Percentiles rank a stretch among this genome's conserved stretches.
Conservation (phyloP, 2,329 filamentous ascomycete genomes). For the Curvularia sp. region DNA sequence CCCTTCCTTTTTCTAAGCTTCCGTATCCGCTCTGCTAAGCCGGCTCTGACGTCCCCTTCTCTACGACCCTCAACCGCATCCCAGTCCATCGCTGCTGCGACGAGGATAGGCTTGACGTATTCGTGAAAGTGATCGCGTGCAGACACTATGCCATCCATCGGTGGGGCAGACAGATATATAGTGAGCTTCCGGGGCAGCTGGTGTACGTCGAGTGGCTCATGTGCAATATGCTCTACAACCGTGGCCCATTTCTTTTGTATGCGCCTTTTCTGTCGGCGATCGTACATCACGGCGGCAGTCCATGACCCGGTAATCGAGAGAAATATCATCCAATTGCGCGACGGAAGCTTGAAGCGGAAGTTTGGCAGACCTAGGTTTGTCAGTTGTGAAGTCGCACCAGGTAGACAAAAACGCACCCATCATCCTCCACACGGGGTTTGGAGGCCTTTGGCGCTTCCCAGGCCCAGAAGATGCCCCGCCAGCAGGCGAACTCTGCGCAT, state of each 20-base stretch:
- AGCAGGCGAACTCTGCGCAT: conserved; percentile 38
- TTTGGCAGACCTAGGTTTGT: conserved; percentile 73
- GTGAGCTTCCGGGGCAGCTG: conserved; percentile 84
- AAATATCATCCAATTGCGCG: conserved; percentile 98
- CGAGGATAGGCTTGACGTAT: conserved; percentile 91
- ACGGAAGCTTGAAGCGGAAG: conserved; percentile 83
- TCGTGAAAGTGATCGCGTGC: conserved; percentile 97
- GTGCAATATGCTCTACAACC: conserved; percentile 82
- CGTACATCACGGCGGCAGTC: conserved; percentile 83
- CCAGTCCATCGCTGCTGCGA: conserved; percentile 91
- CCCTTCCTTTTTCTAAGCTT: conserved; percentile 67
- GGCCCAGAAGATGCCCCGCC: conserved; percentile 31
- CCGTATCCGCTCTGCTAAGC: conserved; percentile 84
- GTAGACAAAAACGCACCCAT: conserved; percentile 41
- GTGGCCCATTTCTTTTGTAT: conserved; percentile 86
- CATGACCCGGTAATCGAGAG: conserved; percentile 79
- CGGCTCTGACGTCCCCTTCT: conserved; percentile 90
- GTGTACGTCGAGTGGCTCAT: conserved; percentile 74
- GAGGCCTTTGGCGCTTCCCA: conserved; percentile 42
- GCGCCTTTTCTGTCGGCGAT: conserved; percentile 86
- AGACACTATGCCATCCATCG: conserved; percentile 80
- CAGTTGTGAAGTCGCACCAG: conserved; percentile 13
- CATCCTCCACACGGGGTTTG: conserved; percentile 51
- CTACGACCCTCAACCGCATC: conserved; percentile 91
- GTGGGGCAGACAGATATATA: conserved; percentile 84